Conservation (phyloP, 768 basidiomycete genomes). For the Amanita polypyramis region DNA sequence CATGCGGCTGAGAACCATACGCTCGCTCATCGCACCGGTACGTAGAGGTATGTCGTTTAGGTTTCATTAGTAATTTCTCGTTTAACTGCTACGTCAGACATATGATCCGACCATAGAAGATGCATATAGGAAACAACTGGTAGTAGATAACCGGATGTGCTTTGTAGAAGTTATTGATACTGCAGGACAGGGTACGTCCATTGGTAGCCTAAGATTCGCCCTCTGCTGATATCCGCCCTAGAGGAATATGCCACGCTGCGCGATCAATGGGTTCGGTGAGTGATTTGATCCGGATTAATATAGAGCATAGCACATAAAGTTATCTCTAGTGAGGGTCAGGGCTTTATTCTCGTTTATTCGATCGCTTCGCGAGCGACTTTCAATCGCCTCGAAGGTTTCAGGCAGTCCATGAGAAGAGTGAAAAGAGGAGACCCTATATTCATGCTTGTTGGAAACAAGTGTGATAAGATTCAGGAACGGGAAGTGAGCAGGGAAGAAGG, state of each 20-base stretch:
- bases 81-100: slow-evolving; percentile 39
- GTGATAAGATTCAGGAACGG: slow-evolving; percentile 83
- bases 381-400: slow-evolving; percentile 81
- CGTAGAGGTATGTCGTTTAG: slow-evolving; percentile 39
- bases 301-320: slow-evolving; percentile 7
- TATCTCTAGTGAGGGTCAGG: slow-evolving; percentile 77
- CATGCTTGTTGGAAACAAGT: slow-evolving; percentile 95
- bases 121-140: slow-evolving; percentile 90
- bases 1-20: slow-evolving; percentile 2
- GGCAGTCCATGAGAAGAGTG: slow-evolving; percentile 82
- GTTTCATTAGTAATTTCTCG: slow-evolving; percentile 6
- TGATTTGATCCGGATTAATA: slow-evolving; percentile 12
- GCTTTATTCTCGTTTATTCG: slow-evolving; percentile 96
- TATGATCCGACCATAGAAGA: slow-evolving; percentile 99
- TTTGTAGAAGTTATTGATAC: slow-evolving; percentile 97
- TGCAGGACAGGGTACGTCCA: slow-evolving; percentile 80
- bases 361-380: slow-evolving; percentile 92
- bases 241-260: slow-evolving; percentile 96
- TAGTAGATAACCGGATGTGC: slow-evolving; percentile 92
- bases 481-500: slow-evolving; percentile 92
- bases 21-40: slow-evolving; percentile 9
- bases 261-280: slow-evolving; percentile 96
- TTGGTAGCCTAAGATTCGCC: slow-evolving; percentile 12
- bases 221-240: slow-evolving; percentile 20
- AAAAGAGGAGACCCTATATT: slow-evolving; percentile 81